phyloP scores from a whole-genome alignment of 495 filamentous ascomycete species.

The Pseudevernia furfuracea region DNA sequence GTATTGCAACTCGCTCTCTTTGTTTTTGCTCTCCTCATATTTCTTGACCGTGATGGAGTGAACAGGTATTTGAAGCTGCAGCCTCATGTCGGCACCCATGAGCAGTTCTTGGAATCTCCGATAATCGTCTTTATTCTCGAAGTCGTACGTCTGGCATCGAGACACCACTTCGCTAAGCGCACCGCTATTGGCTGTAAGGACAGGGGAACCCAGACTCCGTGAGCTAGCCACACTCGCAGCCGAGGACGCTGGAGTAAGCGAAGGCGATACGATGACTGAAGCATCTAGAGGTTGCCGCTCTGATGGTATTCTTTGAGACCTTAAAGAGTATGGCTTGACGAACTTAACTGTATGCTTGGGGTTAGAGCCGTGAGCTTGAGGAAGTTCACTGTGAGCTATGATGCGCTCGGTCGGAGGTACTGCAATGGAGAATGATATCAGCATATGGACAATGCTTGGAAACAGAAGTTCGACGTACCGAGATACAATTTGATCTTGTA shows the following conservation, averaged over 20 bases:
- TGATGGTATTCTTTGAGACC: slow-evolving; percentile 7
- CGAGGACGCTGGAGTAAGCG: slow-evolving; percentile 12
- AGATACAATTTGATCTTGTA: slow-evolving; percentile 17
- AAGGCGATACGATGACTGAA: not conserved
- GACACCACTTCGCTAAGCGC: slow-evolving; percentile 11
- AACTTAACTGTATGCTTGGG: slow-evolving; percentile 18
- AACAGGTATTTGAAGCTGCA: slow-evolving; percentile 16
- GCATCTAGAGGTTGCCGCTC: slow-evolving; percentile 1
- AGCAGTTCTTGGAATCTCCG: slow-evolving; percentile 17
- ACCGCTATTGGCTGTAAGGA: slow-evolving; percentile 6
- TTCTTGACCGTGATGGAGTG: slow-evolving; percentile 13
- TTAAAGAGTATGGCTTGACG: slow-evolving; percentile 7
- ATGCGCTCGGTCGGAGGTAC: slow-evolving; percentile 11
- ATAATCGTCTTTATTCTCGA: slow-evolving; percentile 16
- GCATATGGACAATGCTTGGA: not conserved
- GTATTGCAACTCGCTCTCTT: slow-evolving; percentile 17
- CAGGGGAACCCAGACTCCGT: slow-evolving; percentile 5
- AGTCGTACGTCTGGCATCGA: slow-evolving; percentile 14
- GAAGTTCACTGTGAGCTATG: slow-evolving; percentile 19
- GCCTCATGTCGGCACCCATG: slow-evolving; percentile 14
- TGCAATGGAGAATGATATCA: slow-evolving; percentile 2
- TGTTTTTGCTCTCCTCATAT: slow-evolving; percentile 8
- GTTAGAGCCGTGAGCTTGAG: slow-evolving; percentile 16
- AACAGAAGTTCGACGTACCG: not conserved
- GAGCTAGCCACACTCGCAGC: slow-evolving; percentile 13